Evolutionary conservation across 2,329 filamentous ascomycete species (phyloP).

Genomic region (Xylaria sp.): DNA sequence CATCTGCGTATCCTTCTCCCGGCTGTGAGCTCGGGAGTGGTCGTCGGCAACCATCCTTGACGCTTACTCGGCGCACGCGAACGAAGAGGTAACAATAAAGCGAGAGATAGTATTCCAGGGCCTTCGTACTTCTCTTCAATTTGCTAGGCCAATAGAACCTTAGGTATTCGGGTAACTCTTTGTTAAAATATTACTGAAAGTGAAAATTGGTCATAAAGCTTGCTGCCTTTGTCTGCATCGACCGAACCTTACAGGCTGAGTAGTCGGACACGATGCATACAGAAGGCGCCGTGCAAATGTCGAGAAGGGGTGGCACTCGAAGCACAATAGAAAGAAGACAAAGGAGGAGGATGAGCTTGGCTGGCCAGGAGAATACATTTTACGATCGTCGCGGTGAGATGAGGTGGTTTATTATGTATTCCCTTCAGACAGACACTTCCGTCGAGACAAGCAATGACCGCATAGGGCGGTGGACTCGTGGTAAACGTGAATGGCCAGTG

Average conservation of each 20-base stretch:
- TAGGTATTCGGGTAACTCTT: background rate
- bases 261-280: background rate
- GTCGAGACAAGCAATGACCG: slow-evolving; percentile 23
- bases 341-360: background rate
- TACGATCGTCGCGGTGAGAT: slow-evolving; percentile 4
- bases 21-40: background rate
- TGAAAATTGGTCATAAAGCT: background rate
- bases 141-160: background rate
- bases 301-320: background rate
- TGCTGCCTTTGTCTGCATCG: background rate
- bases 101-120: too few species aligned
- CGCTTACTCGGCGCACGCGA: background rate
- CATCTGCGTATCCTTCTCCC: slow-evolving; percentile 10
- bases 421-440: slow-evolving; percentile 6
- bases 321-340: background rate
- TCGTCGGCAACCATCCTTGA: slow-evolving; percentile 15
- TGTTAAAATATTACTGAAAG: background rate
- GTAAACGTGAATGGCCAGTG: background rate
- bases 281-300: slow-evolving; percentile 7
- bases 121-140: slow-evolving; percentile 1
- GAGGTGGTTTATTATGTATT: slow-evolving; percentile 5
- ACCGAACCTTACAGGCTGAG: background rate
- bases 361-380: background rate
- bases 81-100: background rate
- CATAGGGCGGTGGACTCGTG: slow-evolving; percentile 27